A percentile compares a stretch with the other conserved stretches of the same genome.
phyloP scores from a whole-genome alignment of 2,329 filamentous ascomycete species.

The Aspergillus flavus region DNA sequence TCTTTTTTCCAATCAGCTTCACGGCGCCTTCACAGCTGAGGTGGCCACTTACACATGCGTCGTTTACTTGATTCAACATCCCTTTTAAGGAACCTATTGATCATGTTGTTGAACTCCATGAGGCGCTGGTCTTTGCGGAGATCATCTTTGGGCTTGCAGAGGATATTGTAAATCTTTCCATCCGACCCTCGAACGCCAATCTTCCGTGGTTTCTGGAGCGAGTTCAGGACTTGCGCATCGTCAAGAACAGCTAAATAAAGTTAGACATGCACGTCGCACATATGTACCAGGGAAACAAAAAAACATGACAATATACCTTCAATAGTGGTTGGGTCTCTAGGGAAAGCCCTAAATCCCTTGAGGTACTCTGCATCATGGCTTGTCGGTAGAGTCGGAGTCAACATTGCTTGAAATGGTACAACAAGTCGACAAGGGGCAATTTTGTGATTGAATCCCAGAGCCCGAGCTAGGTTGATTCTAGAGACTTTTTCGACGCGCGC shows the following conservation, averaged over 20 bases:
- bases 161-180: slow-evolving; percentile 81
- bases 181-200: slow-evolving; percentile 87
- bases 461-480: slow-evolving; percentile 72
- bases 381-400: slow-evolving; percentile 78
- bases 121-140: slow-evolving; percentile 94
- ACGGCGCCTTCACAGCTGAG: slow-evolving; percentile 4
- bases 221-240: slow-evolving; percentile 86
- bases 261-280: slow-evolving; percentile 18
- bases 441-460: slow-evolving; percentile 83
- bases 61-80: slow-evolving; percentile 89
- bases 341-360: slow-evolving; percentile 80
- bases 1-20: slow-evolving; percentile 42
- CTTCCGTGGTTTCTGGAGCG: slow-evolving; percentile 87
- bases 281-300: not conserved
- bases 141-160: slow-evolving; percentile 98
- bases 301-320: slow-evolving; percentile 41
- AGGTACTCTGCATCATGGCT: slow-evolving; percentile 69
- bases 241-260: slow-evolving; percentile 66
- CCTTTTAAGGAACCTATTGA: slow-evolving; percentile 89
- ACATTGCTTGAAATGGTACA: slow-evolving; percentile 81
- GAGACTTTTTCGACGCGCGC: slow-evolving; percentile 73
- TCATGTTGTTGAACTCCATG: slow-evolving; percentile 99
- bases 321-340: slow-evolving; percentile 82
- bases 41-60: slow-evolving; percentile 63
- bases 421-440: slow-evolving; percentile 80